Base-by-base conservation (phyloP, 2,329 filamentous ascomycete species). In the Rutstroemia sydowiana region DNA sequence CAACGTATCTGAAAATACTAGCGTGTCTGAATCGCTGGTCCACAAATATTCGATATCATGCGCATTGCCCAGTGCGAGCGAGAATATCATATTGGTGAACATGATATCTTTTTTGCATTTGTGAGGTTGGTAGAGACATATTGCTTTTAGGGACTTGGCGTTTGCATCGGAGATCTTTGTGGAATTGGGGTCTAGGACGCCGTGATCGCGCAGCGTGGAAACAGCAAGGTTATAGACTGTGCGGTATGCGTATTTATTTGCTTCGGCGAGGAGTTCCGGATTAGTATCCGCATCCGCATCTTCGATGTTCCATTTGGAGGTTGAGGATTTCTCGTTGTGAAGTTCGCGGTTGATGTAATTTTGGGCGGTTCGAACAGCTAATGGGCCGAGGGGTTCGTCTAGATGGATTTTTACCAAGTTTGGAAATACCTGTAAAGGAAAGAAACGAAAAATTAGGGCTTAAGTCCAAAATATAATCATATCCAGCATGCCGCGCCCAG, bases 81-180 rank as follows among this genome's bases (percentile, higher is more conserved):
- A 59, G 44, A 69, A 66, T 14, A 69, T 58, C 49, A 69, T 66
- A 11, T 65, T 61, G 5, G 66, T 68, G 45, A 70, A 70, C 66
- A 70, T 68, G 43, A 70, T 66, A 7, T 64, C 68, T 41, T 70
- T 70, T 54, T 70, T 70, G 61, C 67, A 66, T 55, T 65, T 56
- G 46, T 70, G 68, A 2, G 66, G 68, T 54, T 70, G 67, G 28
- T 61, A 63, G 14, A 70, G 51, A 48, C 66, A 69, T 11, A 69
- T 56, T 9, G 54, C 42, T 34, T 37, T 45, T 1, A 57, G 47
- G 1, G 32, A 21, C 23, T 48, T 52, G 1, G 42, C 37, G 18
- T 32, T 32, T 4, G 41, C n/a, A 10, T n/a, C n/a, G n/a, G n/a
- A n/a, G n/a, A n/a, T n/a, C n/a, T n/a, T n/a, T n/a, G n/a, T n/a